These are phyloP conservation scores for Daldinia concentrica DNA, from an alignment of 495 filamentous ascomycete genomes.

Conservation along the genomic window DNA sequence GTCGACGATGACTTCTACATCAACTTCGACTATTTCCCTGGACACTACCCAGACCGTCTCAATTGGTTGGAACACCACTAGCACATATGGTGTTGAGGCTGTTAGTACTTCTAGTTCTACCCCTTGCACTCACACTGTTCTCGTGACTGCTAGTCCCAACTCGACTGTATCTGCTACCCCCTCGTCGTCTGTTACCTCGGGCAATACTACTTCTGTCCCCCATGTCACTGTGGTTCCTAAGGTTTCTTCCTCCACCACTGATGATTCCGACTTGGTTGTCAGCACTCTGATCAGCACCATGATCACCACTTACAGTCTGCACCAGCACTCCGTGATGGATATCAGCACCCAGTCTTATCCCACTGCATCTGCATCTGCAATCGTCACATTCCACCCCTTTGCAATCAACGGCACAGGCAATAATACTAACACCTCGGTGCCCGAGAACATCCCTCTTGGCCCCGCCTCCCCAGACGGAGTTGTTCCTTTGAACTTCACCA, in stretches of 20 bases:
- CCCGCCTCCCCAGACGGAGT: conserved; percentile 12
- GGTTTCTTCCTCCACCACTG: background rate
- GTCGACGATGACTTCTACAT: background rate
- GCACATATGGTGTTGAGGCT: background rate
- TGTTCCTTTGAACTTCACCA: conserved; percentile 11
- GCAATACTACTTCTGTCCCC: background rate
- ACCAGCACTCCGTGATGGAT: conserved; percentile 15
- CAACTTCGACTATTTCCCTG: conserved; percentile 4
- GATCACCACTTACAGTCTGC: conserved; percentile 24
- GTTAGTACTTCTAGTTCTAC: background rate
- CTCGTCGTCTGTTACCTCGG: background rate
- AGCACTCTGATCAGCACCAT: conserved; percentile 24
- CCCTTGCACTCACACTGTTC: conserved; percentile 5
- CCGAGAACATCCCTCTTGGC: conserved; percentile 12
- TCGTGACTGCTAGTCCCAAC: conserved; percentile 3
- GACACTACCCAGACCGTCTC: conserved; percentile 8
- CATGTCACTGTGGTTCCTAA: background rate
- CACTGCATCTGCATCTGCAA: background rate
- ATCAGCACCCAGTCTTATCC: background rate
- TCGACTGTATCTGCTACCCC: conserved; percentile 2
- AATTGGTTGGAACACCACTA: conserved; percentile 4
- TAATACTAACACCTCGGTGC: background rate
- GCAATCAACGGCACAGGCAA: conserved; percentile 13
- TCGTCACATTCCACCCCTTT: conserved; percentile 5
- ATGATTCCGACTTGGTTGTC: conserved; percentile 14